These are phyloP conservation scores for Chaetoceros tenuissimus DNA, from an alignment of 108 stramenopile species.

Conservation along the genomic window DNA sequence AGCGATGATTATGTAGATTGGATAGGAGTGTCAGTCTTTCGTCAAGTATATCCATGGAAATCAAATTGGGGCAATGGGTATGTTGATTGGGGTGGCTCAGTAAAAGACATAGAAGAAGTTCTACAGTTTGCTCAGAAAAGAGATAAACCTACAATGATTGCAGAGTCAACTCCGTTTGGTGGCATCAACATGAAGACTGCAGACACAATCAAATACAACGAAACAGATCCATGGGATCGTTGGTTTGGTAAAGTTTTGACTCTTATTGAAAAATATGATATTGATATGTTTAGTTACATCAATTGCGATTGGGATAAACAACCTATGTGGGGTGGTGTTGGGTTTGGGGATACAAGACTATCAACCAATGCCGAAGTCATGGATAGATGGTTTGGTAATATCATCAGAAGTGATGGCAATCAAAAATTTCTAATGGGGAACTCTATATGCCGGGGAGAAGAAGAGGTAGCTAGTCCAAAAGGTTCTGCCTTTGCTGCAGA, in stretches of 20 bases:
- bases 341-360: slow-evolving; percentile 81
- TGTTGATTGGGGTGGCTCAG: slow-evolving; percentile 20
- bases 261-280: slow-evolving; percentile 63
- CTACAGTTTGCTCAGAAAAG: slow-evolving; percentile 63
- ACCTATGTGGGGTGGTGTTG: slow-evolving; percentile 72
- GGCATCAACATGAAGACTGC: slow-evolving; percentile 42
- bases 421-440: not conserved
- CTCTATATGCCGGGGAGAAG: too few species aligned
- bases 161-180: slow-evolving; percentile 88
- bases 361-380: slow-evolving; percentile 42
- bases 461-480: too few species aligned
- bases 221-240: slow-evolving; percentile 43
- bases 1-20: slow-evolving; percentile 74
- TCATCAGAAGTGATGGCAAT: slow-evolving; percentile 18
- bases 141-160: slow-evolving; percentile 87
- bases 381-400: slow-evolving; percentile 45
- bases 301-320: slow-evolving; percentile 82
- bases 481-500: too few species aligned
- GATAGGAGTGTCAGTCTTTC: slow-evolving; percentile 77
- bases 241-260: slow-evolving; percentile 74
- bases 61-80: slow-evolving; percentile 1
- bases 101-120: slow-evolving; percentile 51
- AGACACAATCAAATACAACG: slow-evolving; percentile 7
- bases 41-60: slow-evolving; percentile 68
- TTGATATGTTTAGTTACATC: slow-evolving; percentile 88